These are phyloP conservation scores for Solanum phureja DNA, from an alignment of 257 asterid species.

Conservation along the genomic window DNA sequence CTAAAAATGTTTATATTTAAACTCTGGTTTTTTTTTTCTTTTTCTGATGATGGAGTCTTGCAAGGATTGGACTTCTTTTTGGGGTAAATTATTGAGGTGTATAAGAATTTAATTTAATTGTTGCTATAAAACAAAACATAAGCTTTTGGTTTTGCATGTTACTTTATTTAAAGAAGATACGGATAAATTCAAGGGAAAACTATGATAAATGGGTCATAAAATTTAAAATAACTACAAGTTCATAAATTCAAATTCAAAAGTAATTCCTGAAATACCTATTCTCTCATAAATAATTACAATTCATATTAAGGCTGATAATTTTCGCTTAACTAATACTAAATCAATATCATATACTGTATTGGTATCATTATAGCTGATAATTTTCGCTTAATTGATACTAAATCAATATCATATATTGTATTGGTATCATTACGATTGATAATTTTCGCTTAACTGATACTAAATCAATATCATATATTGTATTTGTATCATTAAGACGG, in stretches of 20 bases:
- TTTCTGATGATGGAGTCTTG: not conserved
- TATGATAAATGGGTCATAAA: not conserved
- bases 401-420: too few species aligned
- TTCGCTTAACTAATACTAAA: not conserved
- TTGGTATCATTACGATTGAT: too few species aligned
- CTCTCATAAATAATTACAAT: too few species aligned
- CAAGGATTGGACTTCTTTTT: not conserved
- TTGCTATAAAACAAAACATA: not conserved
- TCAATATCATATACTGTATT: too few species aligned
- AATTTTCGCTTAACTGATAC: too few species aligned
- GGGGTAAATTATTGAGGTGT: not conserved
- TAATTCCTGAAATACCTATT: not conserved
- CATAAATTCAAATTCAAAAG: not conserved
- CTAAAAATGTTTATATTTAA: not conserved
- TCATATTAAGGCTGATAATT: not conserved
- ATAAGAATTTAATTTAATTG: not conserved
- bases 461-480: too few species aligned
- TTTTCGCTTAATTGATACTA: too few species aligned
- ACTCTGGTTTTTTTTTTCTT: not conserved
- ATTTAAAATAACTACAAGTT: too few species aligned
- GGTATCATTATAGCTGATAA: rapidly evolving
- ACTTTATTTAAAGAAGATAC: not conserved
- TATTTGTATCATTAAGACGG: not conserved
- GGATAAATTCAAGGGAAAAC: not conserved
- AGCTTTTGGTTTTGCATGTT: not conserved